A percentile compares a stretch with the other conserved stretches of the same genome.
Conservation (phyloP, 495 filamentous ascomycete genomes). For the Letharia columbiana region DNA sequence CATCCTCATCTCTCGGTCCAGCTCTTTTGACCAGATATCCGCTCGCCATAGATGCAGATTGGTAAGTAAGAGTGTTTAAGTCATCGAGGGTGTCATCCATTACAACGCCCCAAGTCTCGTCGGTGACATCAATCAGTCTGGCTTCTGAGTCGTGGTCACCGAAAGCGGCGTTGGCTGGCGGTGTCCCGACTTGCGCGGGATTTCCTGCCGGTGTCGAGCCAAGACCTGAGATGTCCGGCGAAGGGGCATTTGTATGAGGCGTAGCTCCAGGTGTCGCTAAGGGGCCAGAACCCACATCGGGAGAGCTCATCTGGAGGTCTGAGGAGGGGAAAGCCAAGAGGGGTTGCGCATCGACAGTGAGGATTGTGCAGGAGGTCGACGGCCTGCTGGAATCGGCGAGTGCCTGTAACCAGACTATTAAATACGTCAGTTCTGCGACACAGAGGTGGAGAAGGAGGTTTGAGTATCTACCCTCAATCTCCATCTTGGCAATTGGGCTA, state of each 20-base stretch:
- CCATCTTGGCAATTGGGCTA: constrained; percentile 62
- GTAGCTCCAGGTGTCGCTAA: constrained; percentile 18
- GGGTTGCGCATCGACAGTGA: constrained; percentile 58
- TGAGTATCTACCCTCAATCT: constrained; percentile 49
- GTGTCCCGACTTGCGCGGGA: constrained; percentile 14
- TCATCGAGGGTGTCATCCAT: constrained; percentile 43
- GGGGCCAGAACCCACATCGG: not conserved
- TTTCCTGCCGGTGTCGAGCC: constrained; percentile 20
- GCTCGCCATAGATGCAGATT: constrained; percentile 56
- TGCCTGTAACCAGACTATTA: constrained; percentile 39
- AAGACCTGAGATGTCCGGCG: constrained; percentile 18
- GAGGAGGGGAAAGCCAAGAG: constrained; percentile 46
- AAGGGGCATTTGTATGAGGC: constrained; percentile 16
- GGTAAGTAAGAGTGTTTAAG: constrained; percentile 49
- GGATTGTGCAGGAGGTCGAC: constrained; percentile 48
- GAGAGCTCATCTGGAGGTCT: constrained; percentile 6
- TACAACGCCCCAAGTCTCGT: constrained; percentile 75
- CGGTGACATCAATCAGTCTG: constrained; percentile 64
- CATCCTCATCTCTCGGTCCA: constrained; percentile 50
- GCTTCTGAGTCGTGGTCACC: constrained; percentile 64
- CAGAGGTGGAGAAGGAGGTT: constrained; percentile 9
- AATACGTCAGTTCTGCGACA: constrained; percentile 1
- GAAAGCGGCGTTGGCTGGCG: constrained; percentile 42
- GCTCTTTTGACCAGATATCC: constrained; percentile 73
- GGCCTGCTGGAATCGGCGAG: constrained; percentile 39